phyloP scores from a whole-genome alignment of 176 grass and related monocot genomes.

The Carex myosuroides region DNA sequence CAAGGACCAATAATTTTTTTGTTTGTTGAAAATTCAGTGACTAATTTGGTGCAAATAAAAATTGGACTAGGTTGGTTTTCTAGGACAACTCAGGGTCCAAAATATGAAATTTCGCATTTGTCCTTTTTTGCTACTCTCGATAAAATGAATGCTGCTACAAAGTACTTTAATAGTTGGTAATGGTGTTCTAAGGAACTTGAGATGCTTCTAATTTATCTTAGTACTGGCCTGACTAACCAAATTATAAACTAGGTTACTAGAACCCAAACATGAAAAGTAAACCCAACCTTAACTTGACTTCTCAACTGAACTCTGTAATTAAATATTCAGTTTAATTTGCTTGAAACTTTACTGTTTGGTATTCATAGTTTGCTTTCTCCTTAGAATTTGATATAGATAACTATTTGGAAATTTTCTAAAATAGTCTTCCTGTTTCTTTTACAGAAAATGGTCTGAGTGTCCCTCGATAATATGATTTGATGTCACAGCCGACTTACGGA shows the following conservation, averaged over 20 bases:
- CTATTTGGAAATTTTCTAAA: neutral
- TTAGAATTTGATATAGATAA: constrained; percentile 1
- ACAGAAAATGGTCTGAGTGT: constrained; percentile 70
- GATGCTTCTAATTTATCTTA: neutral
- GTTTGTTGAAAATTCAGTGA: neutral
- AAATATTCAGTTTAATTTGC: neutral
- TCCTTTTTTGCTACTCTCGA: neutral
- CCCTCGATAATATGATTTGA: constrained; percentile 61
- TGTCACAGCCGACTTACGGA: neutral
- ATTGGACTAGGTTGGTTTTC: neutral
- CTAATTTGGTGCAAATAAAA: neutral
- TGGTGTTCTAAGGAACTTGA: neutral
- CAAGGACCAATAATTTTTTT: neutral
- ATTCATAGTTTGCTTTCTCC: neutral
- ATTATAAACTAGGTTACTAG: neutral
- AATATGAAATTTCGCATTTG: neutral
- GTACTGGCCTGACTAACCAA: neutral
- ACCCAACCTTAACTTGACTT: neutral
- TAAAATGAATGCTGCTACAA: neutral
- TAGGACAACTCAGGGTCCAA: neutral
- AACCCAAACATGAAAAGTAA: neutral
- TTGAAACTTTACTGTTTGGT: neutral
- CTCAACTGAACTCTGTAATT: neutral
- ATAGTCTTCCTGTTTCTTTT: constrained; percentile 28
- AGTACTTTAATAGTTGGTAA: neutral